Conservation (phyloP, 768 basidiomycete species). For the Hypholoma fasciculare region DNA sequence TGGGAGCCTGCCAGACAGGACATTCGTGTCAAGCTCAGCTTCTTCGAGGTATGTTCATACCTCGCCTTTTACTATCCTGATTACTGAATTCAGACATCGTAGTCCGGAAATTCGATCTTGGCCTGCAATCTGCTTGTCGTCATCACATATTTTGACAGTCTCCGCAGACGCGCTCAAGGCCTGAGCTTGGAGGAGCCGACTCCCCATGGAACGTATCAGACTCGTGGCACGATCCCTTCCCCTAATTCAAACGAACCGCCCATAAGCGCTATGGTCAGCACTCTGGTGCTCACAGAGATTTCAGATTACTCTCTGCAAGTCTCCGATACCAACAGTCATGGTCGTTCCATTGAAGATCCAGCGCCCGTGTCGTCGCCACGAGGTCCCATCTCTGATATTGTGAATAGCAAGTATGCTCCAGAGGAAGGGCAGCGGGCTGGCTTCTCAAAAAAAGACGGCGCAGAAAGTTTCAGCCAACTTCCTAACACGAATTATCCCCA, state of each 20-base stretch:
- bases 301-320: background rate
- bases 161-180: background rate
- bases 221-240: background rate
- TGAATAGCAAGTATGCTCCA: too few species aligned
- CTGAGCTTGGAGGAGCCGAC: background rate
- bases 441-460: too few species aligned
- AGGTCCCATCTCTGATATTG: too few species aligned
- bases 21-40: background rate
- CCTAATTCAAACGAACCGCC: background rate
- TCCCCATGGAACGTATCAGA: background rate
- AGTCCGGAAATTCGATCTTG: slow-evolving; percentile 12
- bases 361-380: background rate
- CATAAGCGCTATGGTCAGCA: background rate
- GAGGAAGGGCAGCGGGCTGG: too few species aligned
- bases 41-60: slow-evolving; percentile 7
- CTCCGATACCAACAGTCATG: background rate
- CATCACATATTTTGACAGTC: slow-evolving; percentile 9
- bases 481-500: too few species aligned
- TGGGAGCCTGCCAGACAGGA: slow-evolving; percentile 12
- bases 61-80: background rate
- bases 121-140: slow-evolving; percentile 12
- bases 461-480: too few species aligned
- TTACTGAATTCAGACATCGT: background rate
- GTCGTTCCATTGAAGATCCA: background rate
- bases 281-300: slow-evolving; percentile 4